Conservation (phyloP, 257 asterid genomes). For the Solanum verrucosum region DNA sequence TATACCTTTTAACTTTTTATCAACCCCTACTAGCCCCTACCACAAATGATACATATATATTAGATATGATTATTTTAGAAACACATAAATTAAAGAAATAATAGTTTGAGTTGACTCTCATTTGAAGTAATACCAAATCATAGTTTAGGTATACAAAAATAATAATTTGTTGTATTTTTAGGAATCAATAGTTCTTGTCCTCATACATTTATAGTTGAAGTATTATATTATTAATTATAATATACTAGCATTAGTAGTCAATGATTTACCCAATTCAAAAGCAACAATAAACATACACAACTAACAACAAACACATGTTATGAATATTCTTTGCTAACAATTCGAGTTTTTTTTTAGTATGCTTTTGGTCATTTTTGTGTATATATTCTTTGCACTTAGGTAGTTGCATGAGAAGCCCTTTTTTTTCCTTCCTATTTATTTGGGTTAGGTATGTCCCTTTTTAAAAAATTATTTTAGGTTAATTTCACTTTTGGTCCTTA, state of each 20-base stretch:
- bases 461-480: background rate
- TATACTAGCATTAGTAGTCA: background rate
- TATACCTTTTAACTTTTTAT: background rate
- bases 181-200: background rate
- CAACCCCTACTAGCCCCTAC: background rate
- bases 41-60: background rate
- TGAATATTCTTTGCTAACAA: background rate
- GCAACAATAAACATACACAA: background rate
- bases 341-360: background rate
- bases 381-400: background rate
- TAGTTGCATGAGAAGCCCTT: background rate
- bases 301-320: constrained; percentile 5
- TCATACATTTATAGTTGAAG: background rate
- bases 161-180: background rate
- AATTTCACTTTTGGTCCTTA: background rate
- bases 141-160: background rate
- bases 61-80: background rate
- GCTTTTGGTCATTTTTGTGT: background rate
- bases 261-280: constrained; percentile 2
- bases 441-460: background rate
- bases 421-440: background rate
- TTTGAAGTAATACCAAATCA: background rate
- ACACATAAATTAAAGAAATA: background rate
- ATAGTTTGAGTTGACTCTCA: background rate
- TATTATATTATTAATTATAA: background rate